Evolutionary conservation across 495 filamentous ascomycete species (phyloP), one percentile per base, ranked within the genome.

Genomic region (Penicillium odoratum): DNA sequence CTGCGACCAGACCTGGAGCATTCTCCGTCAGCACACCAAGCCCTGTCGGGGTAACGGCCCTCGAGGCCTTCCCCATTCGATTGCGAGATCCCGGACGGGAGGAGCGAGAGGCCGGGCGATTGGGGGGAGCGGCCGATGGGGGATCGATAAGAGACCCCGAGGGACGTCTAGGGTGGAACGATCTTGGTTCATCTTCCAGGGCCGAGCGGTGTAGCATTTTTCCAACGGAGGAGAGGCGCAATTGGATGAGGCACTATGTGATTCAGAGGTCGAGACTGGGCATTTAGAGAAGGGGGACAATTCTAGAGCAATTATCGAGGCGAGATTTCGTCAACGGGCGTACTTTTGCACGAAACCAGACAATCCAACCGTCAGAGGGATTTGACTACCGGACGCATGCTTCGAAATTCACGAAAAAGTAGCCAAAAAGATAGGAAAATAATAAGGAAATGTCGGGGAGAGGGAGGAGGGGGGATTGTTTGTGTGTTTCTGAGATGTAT

Each of bases 201-300:
- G 66, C 60, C 8, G 67, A 61, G 56, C 63, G 67, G 57, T 69
- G 65, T 58, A 69, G 63, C 64, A 69, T 68, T 61, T 65, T 67
- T 34, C 48, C 56, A 33, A 38, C 25, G 16, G 51, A 18, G 18
- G 46, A n/a, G 51, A n/a, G 28, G 30, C 10, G 13, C 30, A 13
- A 46, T 52, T 49, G 16, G 40, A 57, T 36, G 10, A 28, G 44
- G 15, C 25, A 8, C 46, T 48, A 31, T 59, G 36, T 28, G 29
- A 25, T 44, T 56, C 42, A 47, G 29, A 53, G 51, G 31, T 55
- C 47, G 52, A 53, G 36, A 34, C 43, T 49, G 21, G 50, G 51
- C 59, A 67, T 67, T 38, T 49, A 61, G 49, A 30, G 16, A 34
- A 46, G 34, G 38, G 38, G 38, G 38, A 40, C 38, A 16, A 40